Conservation (phyloP, 2,329 filamentous ascomycete species). For the Nemania sp. region DNA sequence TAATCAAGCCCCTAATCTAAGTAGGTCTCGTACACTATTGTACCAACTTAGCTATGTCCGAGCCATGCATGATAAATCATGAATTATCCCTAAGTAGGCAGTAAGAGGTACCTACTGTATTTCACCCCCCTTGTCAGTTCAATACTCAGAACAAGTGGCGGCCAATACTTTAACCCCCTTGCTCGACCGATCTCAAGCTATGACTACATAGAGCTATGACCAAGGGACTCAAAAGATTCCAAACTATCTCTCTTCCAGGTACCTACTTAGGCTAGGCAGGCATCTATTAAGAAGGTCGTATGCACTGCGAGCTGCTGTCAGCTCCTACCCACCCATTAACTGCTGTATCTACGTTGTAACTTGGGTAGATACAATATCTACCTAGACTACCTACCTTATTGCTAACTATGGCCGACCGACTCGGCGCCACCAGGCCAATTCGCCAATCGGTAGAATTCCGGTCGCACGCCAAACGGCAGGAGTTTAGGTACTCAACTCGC, state of each 20-base stretch:
- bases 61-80: slow-evolving; percentile 23
- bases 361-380: no score
- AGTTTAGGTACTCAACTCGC: slow-evolving; percentile 16
- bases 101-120: background rate
- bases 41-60: slow-evolving; percentile 1
- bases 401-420: background rate
- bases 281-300: slow-evolving; percentile 20
- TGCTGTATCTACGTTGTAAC: no score
- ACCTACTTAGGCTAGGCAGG: background rate
- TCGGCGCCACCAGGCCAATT: slow-evolving; percentile 20
- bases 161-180: slow-evolving; percentile 4
- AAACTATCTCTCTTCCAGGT: slow-evolving; percentile 9
- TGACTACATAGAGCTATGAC: no score
- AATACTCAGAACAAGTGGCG: background rate
- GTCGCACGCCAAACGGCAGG: slow-evolving; percentile 2
- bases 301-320: slow-evolving; percentile 32
- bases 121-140: no score
- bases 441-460: slow-evolving; percentile 38
- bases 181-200: slow-evolving; percentile 21
- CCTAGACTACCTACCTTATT: background rate
- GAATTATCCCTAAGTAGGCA: slow-evolving; percentile 11
- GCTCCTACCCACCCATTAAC: no score
- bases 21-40: background rate
- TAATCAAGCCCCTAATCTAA: background rate
- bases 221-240: no score